Evolutionary conservation across 2,329 filamentous ascomycete genomes (phyloP), one percentile per base, ranked within the genome.

Genomic region (Endoconidiophora polonica): DNA sequence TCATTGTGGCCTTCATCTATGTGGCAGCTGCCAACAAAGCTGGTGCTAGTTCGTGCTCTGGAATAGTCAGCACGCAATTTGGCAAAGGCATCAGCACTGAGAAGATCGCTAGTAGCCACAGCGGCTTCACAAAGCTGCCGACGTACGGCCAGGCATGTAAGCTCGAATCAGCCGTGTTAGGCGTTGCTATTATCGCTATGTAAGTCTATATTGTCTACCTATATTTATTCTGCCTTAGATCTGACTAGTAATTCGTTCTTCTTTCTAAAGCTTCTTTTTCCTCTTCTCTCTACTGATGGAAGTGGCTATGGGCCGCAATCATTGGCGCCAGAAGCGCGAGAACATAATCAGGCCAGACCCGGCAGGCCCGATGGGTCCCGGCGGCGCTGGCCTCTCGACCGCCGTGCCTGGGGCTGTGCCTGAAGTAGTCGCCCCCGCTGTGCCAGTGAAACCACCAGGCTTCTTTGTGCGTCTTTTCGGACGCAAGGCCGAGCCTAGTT

Each of bases 1-100:
- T 94, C 64, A 67, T 77, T 48, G 85, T 74, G 39, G 77, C 71
- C 52, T 91, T 91, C 69, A 76, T 93, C 60, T 93, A 87, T 60
- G 76, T 95, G 53, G 86, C 87, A 1, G 69, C 81, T 45, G 71
- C 85, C 55, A 88, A 84, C 53, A 74, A 82, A 37, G 66, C 75
- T 50, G 87, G 87, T 37, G 76, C 77, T 0, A 65, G 72, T 54
- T 73, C 66, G 46, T 95, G 88, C 68, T 60, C 54, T 14, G 70
- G 66, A 12, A 66, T 66, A 14, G 71, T 87, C 53, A 67, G 72
- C 44, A 90, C 79, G 14, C 78, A 77, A 5, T 76, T 90, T 48
- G 87, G 87, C 37, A 69, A 72, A 33, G 63, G 65, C n/a, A 66
- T 70, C n/a, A 65, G 68, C 41, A 55, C 48, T 26, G 24, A 42